Evolutionary conservation across 2,329 filamentous ascomycete genomes (phyloP).

Genomic region (Hyphodiscus sp.): DNA sequence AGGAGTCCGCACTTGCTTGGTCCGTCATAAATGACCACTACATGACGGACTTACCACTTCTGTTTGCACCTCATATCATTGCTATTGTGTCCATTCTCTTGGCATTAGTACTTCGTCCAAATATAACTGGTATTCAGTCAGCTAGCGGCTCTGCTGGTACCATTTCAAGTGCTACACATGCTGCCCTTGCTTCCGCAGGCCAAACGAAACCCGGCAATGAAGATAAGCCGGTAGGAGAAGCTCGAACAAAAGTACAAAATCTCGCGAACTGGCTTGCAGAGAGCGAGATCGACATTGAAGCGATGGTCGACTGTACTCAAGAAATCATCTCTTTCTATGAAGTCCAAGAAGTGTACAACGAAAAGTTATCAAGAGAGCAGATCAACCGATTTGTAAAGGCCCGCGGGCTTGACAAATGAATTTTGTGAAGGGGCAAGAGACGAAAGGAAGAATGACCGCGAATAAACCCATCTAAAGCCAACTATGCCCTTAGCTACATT

Average conservation of each 20-base stretch:
- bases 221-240: constrained; percentile 17
- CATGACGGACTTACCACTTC: constrained; percentile 61
- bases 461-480: too few relatives aligned
- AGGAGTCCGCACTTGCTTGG: constrained; percentile 60
- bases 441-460: too few relatives aligned
- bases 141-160: constrained; percentile 33
- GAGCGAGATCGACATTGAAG: constrained; percentile 61
- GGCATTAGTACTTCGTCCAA: constrained; percentile 59
- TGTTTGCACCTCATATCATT: constrained; percentile 63
- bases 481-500: too few relatives aligned
- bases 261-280: constrained; percentile 64
- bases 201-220: constrained; percentile 19
- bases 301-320: constrained; percentile 63
- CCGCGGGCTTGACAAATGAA: constrained; percentile 30
- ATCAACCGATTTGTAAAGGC: constrained; percentile 33
- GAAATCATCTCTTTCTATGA: constrained; percentile 69
- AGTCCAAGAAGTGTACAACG: constrained; percentile 32
- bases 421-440: background rate
- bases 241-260: constrained; percentile 37
- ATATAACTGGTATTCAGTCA: constrained; percentile 37
- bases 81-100: constrained; percentile 65
- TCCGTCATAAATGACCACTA: constrained; percentile 70
- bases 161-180: constrained; percentile 29
- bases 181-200: constrained; percentile 25
- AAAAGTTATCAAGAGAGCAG: constrained; percentile 31